Evolutionary conservation across 768 basidiomycete species (phyloP), one percentile per base, ranked within the genome.

Genomic region (Phallus indusiatus): DNA sequence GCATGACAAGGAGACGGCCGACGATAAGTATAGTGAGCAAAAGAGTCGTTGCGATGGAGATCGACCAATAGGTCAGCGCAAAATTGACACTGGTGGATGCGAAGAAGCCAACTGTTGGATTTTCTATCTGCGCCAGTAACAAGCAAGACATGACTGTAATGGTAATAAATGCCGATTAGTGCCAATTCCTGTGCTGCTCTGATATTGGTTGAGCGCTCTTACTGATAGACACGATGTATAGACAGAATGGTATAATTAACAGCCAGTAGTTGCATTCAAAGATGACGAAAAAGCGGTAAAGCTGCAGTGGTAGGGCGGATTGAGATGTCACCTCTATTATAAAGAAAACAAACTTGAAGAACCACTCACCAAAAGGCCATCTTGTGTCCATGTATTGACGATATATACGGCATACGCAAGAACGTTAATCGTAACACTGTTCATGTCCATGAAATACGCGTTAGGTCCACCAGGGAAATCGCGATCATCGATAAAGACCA

Each of bases 21-120:
- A 66, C 69, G 58, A 76, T 72, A 17, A 72, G 62, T 16, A 72
- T 47, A 1, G 74, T 72, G 18, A 69, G 56, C 22, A 73, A 42
- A 49, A 75, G 63, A 56, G 74, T 75, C 12, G 72, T 59, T 0
- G 63, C 65, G 20, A 73, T 51, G 0, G 71, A 70, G 16, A 72
- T 47, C 17, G 56, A 53, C 64, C 62, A 4, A 11, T 17, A 56
- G 14, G 55, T 47, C 10, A 56, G n/a, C 18, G 37, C 37, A 21
- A 56, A 56, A n/a, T 47, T 47, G 35, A 47, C 42, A 24, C 20
- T 56, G 14, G 34, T 14, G 24, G 51, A 37, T 7, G 53, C 51
- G 37, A 61, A 65, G 60, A 66, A 46, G n/a, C 47, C 59, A 2
- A 54, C 55, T 47, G 46, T 42, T 6, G 67, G 66, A 7, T 58